Evolutionary conservation across 805 yeast genomes (phyloP).

Genomic region (Yarrowia sp.): DNA sequence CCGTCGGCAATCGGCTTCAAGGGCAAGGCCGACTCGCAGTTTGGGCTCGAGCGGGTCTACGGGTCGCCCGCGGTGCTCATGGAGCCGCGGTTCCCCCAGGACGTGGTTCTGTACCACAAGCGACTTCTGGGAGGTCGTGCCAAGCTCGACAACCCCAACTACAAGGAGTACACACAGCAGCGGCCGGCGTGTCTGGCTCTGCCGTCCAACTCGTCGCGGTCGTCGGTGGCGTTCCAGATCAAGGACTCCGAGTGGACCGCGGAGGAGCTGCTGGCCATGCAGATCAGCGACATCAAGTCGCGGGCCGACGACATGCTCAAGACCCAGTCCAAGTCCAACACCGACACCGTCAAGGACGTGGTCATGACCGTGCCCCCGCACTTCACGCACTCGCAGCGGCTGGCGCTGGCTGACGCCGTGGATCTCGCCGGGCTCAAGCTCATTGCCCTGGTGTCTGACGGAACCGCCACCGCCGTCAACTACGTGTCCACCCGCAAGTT

Average conservation of each 20-base stretch:
- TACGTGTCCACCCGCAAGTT: constrained; percentile 68
- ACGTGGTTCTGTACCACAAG: constrained; percentile 72
- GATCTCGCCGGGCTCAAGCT: constrained; percentile 70
- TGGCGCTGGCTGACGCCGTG: constrained; percentile 74
- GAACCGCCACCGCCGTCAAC: constrained; percentile 87
- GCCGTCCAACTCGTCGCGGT: constrained; percentile 55
- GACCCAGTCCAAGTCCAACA: constrained; percentile 47
- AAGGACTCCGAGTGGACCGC: constrained; percentile 55
- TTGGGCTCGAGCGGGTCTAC: constrained; percentile 64
- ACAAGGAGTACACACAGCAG: constrained; percentile 56
- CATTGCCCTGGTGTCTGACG: constrained; percentile 82
- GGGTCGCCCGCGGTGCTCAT: constrained; percentile 78
- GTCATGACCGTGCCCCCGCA: constrained; percentile 81
- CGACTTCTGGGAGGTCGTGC: constrained; percentile 63
- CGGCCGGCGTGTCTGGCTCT: constrained; percentile 67
- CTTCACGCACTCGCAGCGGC: constrained; percentile 68
- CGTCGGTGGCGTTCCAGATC: constrained; percentile 64
- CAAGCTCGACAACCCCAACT: constrained; percentile 53
- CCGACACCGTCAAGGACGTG: constrained; percentile 66
- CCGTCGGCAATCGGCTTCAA: constrained; percentile 76
- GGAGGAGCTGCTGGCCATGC: constrained; percentile 89
- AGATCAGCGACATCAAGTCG: constrained; percentile 64
- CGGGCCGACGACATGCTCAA: constrained; percentile 71
- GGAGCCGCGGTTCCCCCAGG: constrained; percentile 74
- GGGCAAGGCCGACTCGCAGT: constrained; percentile 28